These are phyloP conservation scores for Torulaspora quercuum DNA, from an alignment of 805 yeast genomes.

Conservation along the genomic window DNA sequence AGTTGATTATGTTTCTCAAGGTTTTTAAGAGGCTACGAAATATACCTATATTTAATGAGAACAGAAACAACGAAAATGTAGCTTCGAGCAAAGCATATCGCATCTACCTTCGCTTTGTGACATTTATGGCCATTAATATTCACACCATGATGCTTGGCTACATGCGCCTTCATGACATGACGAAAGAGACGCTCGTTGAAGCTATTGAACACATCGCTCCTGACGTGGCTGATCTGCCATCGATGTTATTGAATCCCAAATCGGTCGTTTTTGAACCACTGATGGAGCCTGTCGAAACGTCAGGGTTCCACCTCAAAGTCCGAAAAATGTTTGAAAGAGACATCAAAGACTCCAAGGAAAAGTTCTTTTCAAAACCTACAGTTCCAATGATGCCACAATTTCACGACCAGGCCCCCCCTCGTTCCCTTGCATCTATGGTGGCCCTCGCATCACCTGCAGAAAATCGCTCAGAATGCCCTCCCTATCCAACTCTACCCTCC, in stretches of 20 bases:
- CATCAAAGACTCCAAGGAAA: slow-evolving; percentile 4
- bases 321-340: slow-evolving; percentile 21
- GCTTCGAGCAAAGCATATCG: slow-evolving; percentile 16
- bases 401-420: neutral
- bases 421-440: neutral
- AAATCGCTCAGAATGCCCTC: neutral
- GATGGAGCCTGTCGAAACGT: slow-evolving; percentile 25
- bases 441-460: slow-evolving; percentile 1
- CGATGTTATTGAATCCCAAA: slow-evolving; percentile 21
- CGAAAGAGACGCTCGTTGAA: slow-evolving; percentile 57
- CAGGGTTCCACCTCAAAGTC: slow-evolving; percentile 30
- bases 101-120: slow-evolving; percentile 17
- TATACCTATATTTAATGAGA: slow-evolving; percentile 12
- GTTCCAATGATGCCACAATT: slow-evolving; percentile 10
- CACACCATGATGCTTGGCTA: slow-evolving; percentile 20
- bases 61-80: slow-evolving; percentile 15
- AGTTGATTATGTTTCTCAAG: slow-evolving; percentile 13
- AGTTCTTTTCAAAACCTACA: slow-evolving; percentile 12
- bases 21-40: slow-evolving; percentile 17
- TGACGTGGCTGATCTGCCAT: slow-evolving; percentile 16
- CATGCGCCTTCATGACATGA: slow-evolving; percentile 34
- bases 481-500: slow-evolving; percentile 8
- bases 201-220: slow-evolving; percentile 71
- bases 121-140: slow-evolving; percentile 21
- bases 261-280: slow-evolving; percentile 25